A percentile compares a stretch with the other conserved stretches of the same genome.
These are phyloP conservation scores for Plectosphaerella cucumerina DNA, from an alignment of 2,329 filamentous ascomycete species.

Conservation along the genomic window DNA sequence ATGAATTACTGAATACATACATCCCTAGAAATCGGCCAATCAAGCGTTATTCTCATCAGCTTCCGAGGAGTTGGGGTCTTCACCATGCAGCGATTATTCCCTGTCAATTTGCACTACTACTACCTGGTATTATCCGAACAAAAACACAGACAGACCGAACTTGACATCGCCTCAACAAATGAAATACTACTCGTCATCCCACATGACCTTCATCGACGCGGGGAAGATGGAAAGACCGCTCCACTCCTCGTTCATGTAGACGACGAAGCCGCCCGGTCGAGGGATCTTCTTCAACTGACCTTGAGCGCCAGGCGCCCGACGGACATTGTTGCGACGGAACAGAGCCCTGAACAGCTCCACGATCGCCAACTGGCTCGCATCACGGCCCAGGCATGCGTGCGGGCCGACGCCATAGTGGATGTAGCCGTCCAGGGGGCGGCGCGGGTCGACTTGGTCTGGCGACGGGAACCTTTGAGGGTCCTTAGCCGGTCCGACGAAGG, in stretches of 20 bases:
- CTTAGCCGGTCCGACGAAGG: constrained; percentile 54
- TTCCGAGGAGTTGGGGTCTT: too few relatives aligned
- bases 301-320: constrained; percentile 58
- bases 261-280: constrained; percentile 47
- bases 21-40: too few relatives aligned
- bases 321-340: constrained; percentile 56
- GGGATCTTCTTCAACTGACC: constrained; percentile 64
- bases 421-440: constrained; percentile 60
- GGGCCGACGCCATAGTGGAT: constrained; percentile 61
- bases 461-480: constrained; percentile 58
- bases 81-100: too few relatives aligned
- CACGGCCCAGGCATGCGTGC: constrained; percentile 58
- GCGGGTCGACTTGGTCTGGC: constrained; percentile 56
- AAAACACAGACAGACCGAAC: too few relatives aligned
- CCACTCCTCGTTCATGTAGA: constrained; percentile 66
- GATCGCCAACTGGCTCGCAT: constrained; percentile 57
- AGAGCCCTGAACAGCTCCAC: constrained; percentile 65
- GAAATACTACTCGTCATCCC: constrained; percentile 32
- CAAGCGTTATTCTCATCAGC: too few relatives aligned
- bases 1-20: too few relatives aligned
- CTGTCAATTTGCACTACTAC: too few relatives aligned
- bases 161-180: too few relatives aligned
- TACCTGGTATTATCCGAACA: too few relatives aligned
- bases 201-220: constrained; percentile 48
- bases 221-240: constrained; percentile 44